phyloP scores from a whole-genome alignment of 2,329 filamentous ascomycete genomes.

The Leptodontidium sp. region DNA sequence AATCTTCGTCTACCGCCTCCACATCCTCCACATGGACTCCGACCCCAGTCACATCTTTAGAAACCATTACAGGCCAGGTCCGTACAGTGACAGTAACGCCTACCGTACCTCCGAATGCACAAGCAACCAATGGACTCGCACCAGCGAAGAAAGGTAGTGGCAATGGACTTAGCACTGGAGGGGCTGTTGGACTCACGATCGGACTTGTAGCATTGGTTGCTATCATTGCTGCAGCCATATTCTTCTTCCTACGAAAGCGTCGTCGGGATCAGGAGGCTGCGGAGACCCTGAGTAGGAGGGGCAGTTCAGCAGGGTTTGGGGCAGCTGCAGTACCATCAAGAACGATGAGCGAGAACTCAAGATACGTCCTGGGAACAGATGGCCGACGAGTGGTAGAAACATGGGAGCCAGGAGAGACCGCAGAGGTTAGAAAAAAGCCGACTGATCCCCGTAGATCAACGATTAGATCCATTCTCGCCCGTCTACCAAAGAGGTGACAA shows the following conservation, averaged over 20 bases:
- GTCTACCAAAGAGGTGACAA: conserved; percentile 62
- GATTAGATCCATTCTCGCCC: conserved; percentile 67
- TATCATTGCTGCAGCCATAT: conserved; percentile 48
- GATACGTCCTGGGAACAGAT: conserved; percentile 47
- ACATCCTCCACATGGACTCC: conserved; percentile 46
- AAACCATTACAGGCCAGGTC: conserved; percentile 65
- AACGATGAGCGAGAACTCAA: conserved; percentile 48
- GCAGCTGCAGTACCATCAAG: conserved; percentile 41
- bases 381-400: conserved; percentile 45
- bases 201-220: conserved; percentile 58
- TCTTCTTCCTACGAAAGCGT: conserved; percentile 56
- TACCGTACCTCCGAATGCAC: conserved; percentile 46
- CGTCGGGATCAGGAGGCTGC: conserved; percentile 52
- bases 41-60: conserved; percentile 50
- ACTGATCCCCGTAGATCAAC: conserved; percentile 67
- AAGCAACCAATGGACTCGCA: conserved; percentile 28
- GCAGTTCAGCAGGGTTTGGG: conserved; percentile 39
- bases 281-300: conserved; percentile 36
- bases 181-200: conserved; percentile 61
- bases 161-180: conserved; percentile 54
- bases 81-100: conserved; percentile 64
- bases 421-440: conserved; percentile 57
- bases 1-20: conserved; percentile 17
- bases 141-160: conserved; percentile 35
- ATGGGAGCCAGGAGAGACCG: conserved; percentile 42